These are phyloP conservation scores for Cyclocybe cylindracea DNA, from an alignment of 768 basidiomycete genomes.

Conservation along the genomic window DNA sequence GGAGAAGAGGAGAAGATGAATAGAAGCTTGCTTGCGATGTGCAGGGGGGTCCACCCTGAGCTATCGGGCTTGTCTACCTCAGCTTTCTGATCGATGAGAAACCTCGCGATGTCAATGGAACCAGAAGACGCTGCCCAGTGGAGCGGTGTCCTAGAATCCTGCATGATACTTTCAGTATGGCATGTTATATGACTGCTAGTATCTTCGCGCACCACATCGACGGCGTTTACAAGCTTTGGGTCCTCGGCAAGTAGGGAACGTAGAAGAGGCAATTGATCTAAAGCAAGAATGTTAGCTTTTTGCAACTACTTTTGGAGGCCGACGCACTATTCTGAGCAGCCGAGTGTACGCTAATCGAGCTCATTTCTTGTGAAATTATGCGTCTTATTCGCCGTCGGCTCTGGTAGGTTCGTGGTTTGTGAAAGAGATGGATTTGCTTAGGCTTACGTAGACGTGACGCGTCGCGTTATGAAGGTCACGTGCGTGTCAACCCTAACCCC, in stretches of 20 bases:
- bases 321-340: constrained; percentile 70
- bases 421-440: too few species aligned
- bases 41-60: constrained; percentile 77
- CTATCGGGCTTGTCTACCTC: constrained; percentile 68
- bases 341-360: constrained; percentile 53
- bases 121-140: constrained; percentile 86
- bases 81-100: constrained; percentile 69
- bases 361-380: constrained; percentile 30
- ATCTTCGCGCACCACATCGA: constrained; percentile 52
- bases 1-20: constrained; percentile 7
- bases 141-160: constrained; percentile 83
- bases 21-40: constrained; percentile 64
- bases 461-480: constrained; percentile 14
- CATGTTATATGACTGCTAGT: constrained; percentile 10
- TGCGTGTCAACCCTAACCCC: constrained; percentile 10
- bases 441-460: constrained; percentile 17
- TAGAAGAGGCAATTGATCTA: constrained; percentile 74
- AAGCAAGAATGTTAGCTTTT: constrained; percentile 4
- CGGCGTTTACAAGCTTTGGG: constrained; percentile 57
- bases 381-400: too few species aligned
- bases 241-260: constrained; percentile 65
- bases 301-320: not conserved
- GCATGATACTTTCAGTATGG: constrained; percentile 9
- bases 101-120: constrained; percentile 63
- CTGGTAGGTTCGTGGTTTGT: too few species aligned